Conservation (phyloP, 805 yeast genomes). For the Ogataea trehaloabstinens region DNA sequence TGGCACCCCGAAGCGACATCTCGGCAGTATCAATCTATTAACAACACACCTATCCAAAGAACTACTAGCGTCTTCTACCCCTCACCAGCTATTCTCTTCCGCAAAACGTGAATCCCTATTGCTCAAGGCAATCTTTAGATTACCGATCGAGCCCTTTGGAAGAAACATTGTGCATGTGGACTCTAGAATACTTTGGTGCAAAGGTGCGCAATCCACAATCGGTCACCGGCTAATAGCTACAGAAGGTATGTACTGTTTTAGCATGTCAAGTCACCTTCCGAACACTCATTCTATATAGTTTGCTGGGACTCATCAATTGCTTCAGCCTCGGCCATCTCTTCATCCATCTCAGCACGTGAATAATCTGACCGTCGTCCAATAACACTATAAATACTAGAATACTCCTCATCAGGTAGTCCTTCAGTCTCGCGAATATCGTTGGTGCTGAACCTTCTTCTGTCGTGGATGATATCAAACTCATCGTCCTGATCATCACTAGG, state of each 20-base stretch:
- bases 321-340: slow-evolving; percentile 16
- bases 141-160: no score
- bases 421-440: slow-evolving; percentile 28
- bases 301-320: slow-evolving; percentile 3
- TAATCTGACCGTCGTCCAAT: slow-evolving; percentile 12
- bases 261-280: no score
- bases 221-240: no score
- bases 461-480: slow-evolving; percentile 33
- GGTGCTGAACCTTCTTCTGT: slow-evolving; percentile 29
- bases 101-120: no score
- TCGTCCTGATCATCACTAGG: slow-evolving; percentile 40
- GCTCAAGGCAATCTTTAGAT: no score
- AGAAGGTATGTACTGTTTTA: no score
- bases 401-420: slow-evolving; percentile 29
- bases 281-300: neutral
- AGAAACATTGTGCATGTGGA: no score
- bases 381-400: slow-evolving; percentile 33
- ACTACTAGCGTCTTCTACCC: no score
- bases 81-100: no score
- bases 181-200: no score
- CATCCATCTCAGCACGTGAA: slow-evolving; percentile 12
- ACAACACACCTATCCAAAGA: no score
- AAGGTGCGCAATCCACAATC: no score
- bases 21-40: neutral
- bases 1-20: slow-evolving; percentile 37